Evolutionary conservation across 345 rosid species (phyloP), one percentile per base, ranked within the genome.

Genomic region (Dimocarpus longan): DNA sequence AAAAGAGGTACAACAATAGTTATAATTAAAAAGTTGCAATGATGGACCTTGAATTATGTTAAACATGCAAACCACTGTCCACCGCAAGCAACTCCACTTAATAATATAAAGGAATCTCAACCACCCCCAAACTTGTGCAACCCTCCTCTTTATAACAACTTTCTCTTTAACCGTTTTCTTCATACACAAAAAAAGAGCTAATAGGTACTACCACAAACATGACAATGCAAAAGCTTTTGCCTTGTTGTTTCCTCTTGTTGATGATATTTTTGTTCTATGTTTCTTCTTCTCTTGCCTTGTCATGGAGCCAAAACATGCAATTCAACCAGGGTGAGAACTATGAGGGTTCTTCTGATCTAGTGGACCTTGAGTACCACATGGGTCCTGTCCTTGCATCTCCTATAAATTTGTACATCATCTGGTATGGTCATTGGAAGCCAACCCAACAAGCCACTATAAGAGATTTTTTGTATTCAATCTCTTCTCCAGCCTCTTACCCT

Each of bases 381-480:
- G 93, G 92, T n/a, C 93, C 93, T 66, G 91, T 90, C 32, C 82
- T 90, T 28, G 84, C 92, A 9, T 84, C 90, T 10, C 85, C 91
- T 66, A 73, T 88, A 77, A 85, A 76, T 43, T 26, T 90, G 57
- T 88, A 87, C 77, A 80, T 91, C 40, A 85, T 90, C 76, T 90
- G 93, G 93, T 90, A 87, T 82, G 93, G 95, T 73, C 87, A 75
- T 13, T 90, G 95, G 95, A 82, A 78, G 75, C 85, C 70, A 68
- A 67, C 81, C 76, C 92, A 90, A 43, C 91, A 88, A 71, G 70
- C 86, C 39, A 84, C 86, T 16, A 85, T 91, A 39, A 85, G 87
- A 81, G 93, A 88, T 79, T 91, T 91, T 84, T 15, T 91, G 44
- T 81, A 78, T 67, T 91, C 95, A 39, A 74, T 91, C 16, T 90